phyloP scores from a whole-genome alignment of 139 green algal species.

The Closterium sp. region DNA sequence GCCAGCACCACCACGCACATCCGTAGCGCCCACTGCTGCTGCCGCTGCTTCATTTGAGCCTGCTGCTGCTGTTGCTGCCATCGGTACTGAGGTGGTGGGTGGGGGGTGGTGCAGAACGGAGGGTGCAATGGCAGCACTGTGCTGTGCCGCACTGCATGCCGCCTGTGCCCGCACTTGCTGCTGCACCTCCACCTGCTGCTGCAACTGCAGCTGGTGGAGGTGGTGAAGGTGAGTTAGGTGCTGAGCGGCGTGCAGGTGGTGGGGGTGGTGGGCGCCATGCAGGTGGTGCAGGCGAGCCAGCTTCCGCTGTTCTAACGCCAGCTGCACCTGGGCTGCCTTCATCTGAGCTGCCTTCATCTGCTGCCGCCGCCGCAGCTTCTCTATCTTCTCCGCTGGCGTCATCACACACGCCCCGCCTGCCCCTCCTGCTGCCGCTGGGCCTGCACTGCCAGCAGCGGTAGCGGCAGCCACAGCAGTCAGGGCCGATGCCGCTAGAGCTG shows the following conservation, averaged over 20 bases:
- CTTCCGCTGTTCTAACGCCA: not conserved
- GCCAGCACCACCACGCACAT: too few relatives aligned
- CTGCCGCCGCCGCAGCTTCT: not conserved
- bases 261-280: not conserved
- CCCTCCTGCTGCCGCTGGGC: not conserved
- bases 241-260: not conserved
- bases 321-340: not conserved
- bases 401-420: not conserved
- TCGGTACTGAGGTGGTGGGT: too few relatives aligned
- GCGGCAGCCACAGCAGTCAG: not conserved
- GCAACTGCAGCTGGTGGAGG: not conserved
- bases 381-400: not conserved
- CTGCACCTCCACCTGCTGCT: not conserved
- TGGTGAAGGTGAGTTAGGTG: not conserved
- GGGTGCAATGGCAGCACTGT: not conserved
- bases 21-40: too few relatives aligned
- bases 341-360: not conserved
- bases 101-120: too few relatives aligned
- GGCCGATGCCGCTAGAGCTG: not conserved
- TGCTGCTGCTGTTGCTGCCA: too few relatives aligned
- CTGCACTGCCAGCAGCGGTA: not conserved
- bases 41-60: too few relatives aligned
- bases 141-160: not conserved
- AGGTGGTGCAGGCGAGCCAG: not conserved
- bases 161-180: not conserved